Evolutionary conservation across 2,329 filamentous ascomycete species (phyloP).

Genomic region (Cucurbitaria berberidis): DNA sequence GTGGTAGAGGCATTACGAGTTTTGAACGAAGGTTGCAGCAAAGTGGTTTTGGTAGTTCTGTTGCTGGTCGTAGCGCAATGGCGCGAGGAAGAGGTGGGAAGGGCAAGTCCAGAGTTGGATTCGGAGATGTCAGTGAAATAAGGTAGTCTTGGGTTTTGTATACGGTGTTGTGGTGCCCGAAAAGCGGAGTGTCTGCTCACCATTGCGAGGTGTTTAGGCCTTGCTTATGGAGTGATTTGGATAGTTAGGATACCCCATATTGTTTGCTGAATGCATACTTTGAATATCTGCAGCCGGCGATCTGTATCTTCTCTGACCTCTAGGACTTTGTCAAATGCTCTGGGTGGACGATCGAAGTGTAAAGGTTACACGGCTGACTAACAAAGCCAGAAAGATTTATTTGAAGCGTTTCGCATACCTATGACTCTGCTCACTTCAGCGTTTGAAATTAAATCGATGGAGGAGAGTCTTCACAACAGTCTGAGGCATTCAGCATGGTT

Average conservation of each 20-base stretch:
- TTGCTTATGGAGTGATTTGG: not conserved
- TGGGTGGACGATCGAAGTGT: too few species aligned
- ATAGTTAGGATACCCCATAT: conserved; percentile 7
- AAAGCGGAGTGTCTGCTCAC: not conserved
- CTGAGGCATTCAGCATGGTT: too few species aligned
- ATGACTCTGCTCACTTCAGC: too few species aligned
- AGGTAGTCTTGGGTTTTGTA: conserved; percentile 7
- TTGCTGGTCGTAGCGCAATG: conserved; percentile 16
- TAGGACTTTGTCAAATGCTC: too few species aligned
- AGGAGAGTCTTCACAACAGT: too few species aligned
- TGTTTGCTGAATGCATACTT: not conserved
- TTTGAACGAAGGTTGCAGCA: conserved; percentile 42
- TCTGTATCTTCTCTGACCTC: not conserved
- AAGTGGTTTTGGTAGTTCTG: conserved; percentile 33
- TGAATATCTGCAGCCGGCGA: not conserved
- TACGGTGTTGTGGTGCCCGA: not conserved
- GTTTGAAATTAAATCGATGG: too few species aligned
- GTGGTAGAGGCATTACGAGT: conserved; percentile 32
- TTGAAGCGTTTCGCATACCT: too few species aligned
- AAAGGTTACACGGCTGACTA: too few species aligned
- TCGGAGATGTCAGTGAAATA: conserved; percentile 31
- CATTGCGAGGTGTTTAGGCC: not conserved
- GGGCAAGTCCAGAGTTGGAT: conserved; percentile 24
- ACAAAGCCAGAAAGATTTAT: too few species aligned
- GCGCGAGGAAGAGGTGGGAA: conserved; percentile 13